Evolutionary conservation across 2,329 filamentous ascomycete genomes (phyloP).

Genomic region (Exutisphaerella laricina): DNA sequence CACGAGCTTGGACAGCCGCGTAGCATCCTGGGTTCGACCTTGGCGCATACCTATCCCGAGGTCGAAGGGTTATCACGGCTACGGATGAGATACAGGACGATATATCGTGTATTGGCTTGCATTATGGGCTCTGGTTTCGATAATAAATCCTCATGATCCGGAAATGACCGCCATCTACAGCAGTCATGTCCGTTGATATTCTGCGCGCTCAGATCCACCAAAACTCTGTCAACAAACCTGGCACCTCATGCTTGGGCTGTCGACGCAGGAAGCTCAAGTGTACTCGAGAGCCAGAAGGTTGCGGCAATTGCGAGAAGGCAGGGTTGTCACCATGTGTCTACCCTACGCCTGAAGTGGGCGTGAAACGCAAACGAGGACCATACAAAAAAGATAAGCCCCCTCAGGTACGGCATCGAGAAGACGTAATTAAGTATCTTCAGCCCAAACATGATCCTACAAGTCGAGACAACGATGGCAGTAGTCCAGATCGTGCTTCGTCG

Average conservation of each 20-base stretch:
- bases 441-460: conserved; percentile 15
- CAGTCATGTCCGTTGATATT: not conserved
- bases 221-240: conserved; percentile 21
- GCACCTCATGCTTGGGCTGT: conserved; percentile 28
- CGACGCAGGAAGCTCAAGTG: conserved; percentile 28
- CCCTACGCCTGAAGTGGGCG: conserved; percentile 21
- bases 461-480: conserved; percentile 3
- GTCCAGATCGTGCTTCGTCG: conserved; percentile 12
- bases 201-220: not conserved
- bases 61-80: too few relatives aligned
- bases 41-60: too few relatives aligned
- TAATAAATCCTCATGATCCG: too few relatives aligned
- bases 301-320: conserved; percentile 25
- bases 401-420: conserved; percentile 27
- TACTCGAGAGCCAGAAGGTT: conserved; percentile 24
- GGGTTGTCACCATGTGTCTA: conserved; percentile 29
- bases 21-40: too few relatives aligned
- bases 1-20: too few relatives aligned
- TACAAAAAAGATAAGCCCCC: conserved; percentile 30
- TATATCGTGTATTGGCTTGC: too few relatives aligned
- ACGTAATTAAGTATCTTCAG: conserved; percentile 27
- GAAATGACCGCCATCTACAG: too few relatives aligned
- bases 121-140: too few relatives aligned
- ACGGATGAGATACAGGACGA: too few relatives aligned
- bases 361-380: conserved; percentile 28